These are phyloP conservation scores for Phytophthora hybrid DNA, from an alignment of 352 stramenopile species.

Conservation along the genomic window DNA sequence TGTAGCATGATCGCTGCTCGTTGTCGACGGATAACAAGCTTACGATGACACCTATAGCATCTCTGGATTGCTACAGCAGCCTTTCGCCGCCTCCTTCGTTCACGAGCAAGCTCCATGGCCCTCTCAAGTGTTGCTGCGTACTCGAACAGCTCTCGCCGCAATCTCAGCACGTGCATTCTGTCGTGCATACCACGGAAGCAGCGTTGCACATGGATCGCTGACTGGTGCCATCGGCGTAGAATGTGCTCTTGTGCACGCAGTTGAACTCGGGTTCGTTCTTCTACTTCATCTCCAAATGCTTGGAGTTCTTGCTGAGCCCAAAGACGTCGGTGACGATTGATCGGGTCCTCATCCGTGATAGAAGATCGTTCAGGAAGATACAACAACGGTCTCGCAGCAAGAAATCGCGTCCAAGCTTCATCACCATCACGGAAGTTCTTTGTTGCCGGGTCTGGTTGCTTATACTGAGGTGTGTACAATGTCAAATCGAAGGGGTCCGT, in stretches of 20 bases:
- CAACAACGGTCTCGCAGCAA: slow-evolving; percentile 39
- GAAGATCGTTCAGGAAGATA: slow-evolving; percentile 60
- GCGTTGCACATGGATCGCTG: slow-evolving; percentile 52
- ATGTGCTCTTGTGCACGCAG: slow-evolving; percentile 48
- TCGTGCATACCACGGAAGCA: slow-evolving; percentile 46
- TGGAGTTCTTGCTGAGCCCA: slow-evolving; percentile 59
- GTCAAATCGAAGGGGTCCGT: slow-evolving; percentile 44
- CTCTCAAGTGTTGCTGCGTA: slow-evolving; percentile 33
- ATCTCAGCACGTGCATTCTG: slow-evolving; percentile 42
- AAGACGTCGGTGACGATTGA: slow-evolving; percentile 44
- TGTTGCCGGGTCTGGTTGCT: slow-evolving; percentile 14
- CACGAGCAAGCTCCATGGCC: slow-evolving; percentile 30
- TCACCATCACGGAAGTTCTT: slow-evolving; percentile 32
- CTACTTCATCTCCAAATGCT: slow-evolving; percentile 48
- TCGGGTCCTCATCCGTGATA: slow-evolving; percentile 50
- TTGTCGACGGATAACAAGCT: slow-evolving; percentile 29
- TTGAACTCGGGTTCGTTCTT: slow-evolving; percentile 43
- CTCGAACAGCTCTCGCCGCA: slow-evolving; percentile 39
- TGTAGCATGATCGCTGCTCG: slow-evolving; percentile 45
- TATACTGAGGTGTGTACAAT: slow-evolving; percentile 54
- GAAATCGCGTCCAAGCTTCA: slow-evolving; percentile 47
- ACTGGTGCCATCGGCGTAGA: slow-evolving; percentile 48
- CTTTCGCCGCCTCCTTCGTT: slow-evolving; percentile 30
- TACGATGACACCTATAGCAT: slow-evolving; percentile 39
- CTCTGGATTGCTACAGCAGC: slow-evolving; percentile 50